Evolutionary conservation across 345 rosid genomes (phyloP), one percentile per base, ranked within the genome.

Genomic region (Brassica carinata): DNA sequence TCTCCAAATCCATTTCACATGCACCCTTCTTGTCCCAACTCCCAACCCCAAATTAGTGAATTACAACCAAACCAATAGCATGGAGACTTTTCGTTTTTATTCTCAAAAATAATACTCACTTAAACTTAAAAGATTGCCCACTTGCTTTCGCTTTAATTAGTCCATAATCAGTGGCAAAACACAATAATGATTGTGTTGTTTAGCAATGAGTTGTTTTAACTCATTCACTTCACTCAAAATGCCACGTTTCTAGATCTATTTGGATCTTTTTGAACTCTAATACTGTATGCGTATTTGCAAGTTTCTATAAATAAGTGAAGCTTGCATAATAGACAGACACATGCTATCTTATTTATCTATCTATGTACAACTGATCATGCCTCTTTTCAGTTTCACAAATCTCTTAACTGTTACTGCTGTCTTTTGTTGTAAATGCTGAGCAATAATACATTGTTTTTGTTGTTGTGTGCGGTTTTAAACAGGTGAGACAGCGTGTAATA

Each of bases 1-100:
- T 48, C 5, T 57, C 75, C 75, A 74, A 69, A 68, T 73, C 75
- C 4, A 79, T 0, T 7, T 61, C 83, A 79, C 79, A 79, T 79
- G 79, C 65, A 45, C 55, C 69, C 59, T 65, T 58, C 17, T 64
- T 48, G 23, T 64, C 45, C 18, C 15, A 51, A 14, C 29, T 18
- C 64, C 31, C 33, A 19, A 59, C 66, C 15, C 67, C 33, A 38
- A 79, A 26, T 23, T 23, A 23, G 26, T 23, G 26, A 23, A 23
- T 26, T 5, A 73, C 27, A 11, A 11, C 69, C 40, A 73, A 73
- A 45, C 10, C 30, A 14, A 62, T 59, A 9, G 0, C 26, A n/a
- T 68, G 19, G 19, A 7, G 10, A 19, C 9, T 73, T 67, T 48
- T 69, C 34, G 63, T 69, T 45, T 40, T 14, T 51, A 9, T 33